Evolutionary conservation across 352 stramenopile species (phyloP).

Genomic region (Globisporangium apiculatum): DNA sequence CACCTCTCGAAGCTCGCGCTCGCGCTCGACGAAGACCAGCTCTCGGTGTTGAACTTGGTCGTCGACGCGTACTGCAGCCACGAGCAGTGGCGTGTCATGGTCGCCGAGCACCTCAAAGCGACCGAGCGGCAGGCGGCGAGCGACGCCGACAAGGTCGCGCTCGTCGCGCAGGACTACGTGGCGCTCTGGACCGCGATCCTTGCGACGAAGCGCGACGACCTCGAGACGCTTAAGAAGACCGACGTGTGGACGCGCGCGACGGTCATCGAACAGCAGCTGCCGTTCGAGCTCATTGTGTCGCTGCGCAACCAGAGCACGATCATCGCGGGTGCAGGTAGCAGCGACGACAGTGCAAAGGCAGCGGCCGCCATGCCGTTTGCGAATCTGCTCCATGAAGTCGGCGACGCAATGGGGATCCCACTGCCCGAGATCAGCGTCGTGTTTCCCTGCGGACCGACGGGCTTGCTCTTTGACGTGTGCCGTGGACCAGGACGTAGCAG

Average conservation of each 20-base stretch:
- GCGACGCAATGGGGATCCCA: slow-evolving; percentile 69
- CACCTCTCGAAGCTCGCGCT: slow-evolving; percentile 73
- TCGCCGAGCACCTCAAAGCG: slow-evolving; percentile 63
- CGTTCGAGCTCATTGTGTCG: slow-evolving; percentile 67
- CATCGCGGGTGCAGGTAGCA: slow-evolving; percentile 26
- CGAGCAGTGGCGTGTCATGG: slow-evolving; percentile 63
- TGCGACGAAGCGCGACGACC: slow-evolving; percentile 46
- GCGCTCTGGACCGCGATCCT: slow-evolving; percentile 60
- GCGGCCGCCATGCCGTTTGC: slow-evolving; percentile 32
- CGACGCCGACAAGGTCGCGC: slow-evolving; percentile 30
- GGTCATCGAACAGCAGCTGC: slow-evolving; percentile 60
- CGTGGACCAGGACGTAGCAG: not conserved
- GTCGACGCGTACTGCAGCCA: slow-evolving; percentile 65
- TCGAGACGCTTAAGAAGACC: slow-evolving; percentile 61
- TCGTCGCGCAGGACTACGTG: slow-evolving; percentile 64
- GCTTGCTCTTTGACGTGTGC: slow-evolving; percentile 45
- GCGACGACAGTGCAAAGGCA: slow-evolving; percentile 12
- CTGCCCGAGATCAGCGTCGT: slow-evolving; percentile 74
- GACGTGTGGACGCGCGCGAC: slow-evolving; percentile 43
- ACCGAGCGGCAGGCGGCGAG: slow-evolving; percentile 41
- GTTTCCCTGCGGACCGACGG: slow-evolving; percentile 58
- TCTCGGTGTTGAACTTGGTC: slow-evolving; percentile 70
- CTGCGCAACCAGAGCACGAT: slow-evolving; percentile 63
- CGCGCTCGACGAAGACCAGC: slow-evolving; percentile 78
- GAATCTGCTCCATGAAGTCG: slow-evolving; percentile 56